Percentiles rank a stretch among this genome's conserved stretches.
These are phyloP conservation scores for Hirsutella thompsonii DNA, from an alignment of 2,329 filamentous ascomycete genomes.

Conservation along the genomic window DNA sequence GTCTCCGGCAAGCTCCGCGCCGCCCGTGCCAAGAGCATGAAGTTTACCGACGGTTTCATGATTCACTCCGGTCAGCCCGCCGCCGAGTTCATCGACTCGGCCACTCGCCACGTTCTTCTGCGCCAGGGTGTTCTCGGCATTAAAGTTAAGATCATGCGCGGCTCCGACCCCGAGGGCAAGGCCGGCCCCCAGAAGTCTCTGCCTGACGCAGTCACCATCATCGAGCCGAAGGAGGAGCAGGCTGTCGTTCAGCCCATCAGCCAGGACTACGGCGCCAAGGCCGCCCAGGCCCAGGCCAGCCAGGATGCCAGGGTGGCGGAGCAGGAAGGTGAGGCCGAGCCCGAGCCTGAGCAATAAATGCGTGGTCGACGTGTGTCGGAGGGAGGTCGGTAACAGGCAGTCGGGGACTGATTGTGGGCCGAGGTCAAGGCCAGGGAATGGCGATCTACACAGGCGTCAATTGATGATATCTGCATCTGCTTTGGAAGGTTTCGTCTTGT, in stretches of 20 bases:
- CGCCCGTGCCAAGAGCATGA: slow-evolving; percentile 99
- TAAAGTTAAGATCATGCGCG: slow-evolving; percentile 99
- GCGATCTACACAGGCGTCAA: slow-evolving; percentile 27
- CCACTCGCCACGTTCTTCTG: slow-evolving; percentile 98
- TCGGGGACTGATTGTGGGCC: slow-evolving; percentile 6
- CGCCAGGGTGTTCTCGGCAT: slow-evolving; percentile 99
- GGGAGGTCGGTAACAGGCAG: slow-evolving; percentile 5
- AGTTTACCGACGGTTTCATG: slow-evolving; percentile 99
- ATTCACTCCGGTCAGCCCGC: slow-evolving; percentile 99
- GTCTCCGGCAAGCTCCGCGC: slow-evolving; percentile 98
- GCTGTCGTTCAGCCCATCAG: slow-evolving; percentile 87
- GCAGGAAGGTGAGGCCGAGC: slow-evolving; percentile 41
- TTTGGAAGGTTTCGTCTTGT: slow-evolving; percentile 24
- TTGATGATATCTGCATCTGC: slow-evolving; percentile 28
- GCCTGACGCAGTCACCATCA: slow-evolving; percentile 97
- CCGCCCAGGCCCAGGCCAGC: slow-evolving; percentile 53
- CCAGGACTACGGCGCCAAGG: slow-evolving; percentile 98
- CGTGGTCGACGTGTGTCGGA: background rate
- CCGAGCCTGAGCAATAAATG: slow-evolving; percentile 23
- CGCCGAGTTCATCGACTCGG: slow-evolving; percentile 98
- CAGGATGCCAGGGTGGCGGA: slow-evolving; percentile 47
- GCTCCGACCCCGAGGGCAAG: slow-evolving; percentile 98
- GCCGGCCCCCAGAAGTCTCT: slow-evolving; percentile 93
- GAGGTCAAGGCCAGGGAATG: slow-evolving; percentile 12
- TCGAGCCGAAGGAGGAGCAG: slow-evolving; percentile 99